Evolutionary conservation across 2,329 filamentous ascomycete species (phyloP), one percentile per base, ranked within the genome.

Genomic region (Talaromyces marneffei): DNA sequence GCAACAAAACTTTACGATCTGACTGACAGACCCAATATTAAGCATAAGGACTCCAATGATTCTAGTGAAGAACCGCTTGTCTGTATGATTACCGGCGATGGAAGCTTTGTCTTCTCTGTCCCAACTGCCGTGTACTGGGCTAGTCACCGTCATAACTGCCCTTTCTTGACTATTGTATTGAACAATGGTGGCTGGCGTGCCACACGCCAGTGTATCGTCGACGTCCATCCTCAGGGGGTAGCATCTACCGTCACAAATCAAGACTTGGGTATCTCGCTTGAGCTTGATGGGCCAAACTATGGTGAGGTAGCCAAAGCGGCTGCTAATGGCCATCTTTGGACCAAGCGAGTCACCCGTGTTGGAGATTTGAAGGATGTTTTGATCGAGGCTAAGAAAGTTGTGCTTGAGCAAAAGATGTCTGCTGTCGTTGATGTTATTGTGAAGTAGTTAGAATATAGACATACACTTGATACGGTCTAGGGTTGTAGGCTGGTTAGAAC

Each of bases 131-230:
- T 88, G 0, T 88, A 88, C 70, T 89, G 86, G 86, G 87, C 88
- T 54, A 79, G 82, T 0, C 79, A 85, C 67, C 78, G 84, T 35
- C 88, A 88, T 69, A 78, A 81, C 2, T 85, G 87, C 56, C 85
- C 86, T 0, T 79, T 88, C 23, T 72, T 89, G 33, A 86, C 84
- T 0, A 82, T 89, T 52, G 83, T 88, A 16, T 70, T 88, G 57
- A 88, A 88, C 67, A 89, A 89, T 65, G 82, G 86, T 69, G 85
- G 86, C 25, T 88, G 86, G 86, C 85, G 87, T 65, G 85, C 85
- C 1, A 86, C 66, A 5, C 53, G 66, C 3, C 65, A 66, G 48
- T 67, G 66, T 35, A 53, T 67, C 14, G 62, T 39, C 14, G 66
- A 67, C 46, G 66, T 67, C 20, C 66, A 67, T 60, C 66, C 66